Conservation (phyloP, 208 protist genomes). For the Jaenimonas drosophilae region DNA sequence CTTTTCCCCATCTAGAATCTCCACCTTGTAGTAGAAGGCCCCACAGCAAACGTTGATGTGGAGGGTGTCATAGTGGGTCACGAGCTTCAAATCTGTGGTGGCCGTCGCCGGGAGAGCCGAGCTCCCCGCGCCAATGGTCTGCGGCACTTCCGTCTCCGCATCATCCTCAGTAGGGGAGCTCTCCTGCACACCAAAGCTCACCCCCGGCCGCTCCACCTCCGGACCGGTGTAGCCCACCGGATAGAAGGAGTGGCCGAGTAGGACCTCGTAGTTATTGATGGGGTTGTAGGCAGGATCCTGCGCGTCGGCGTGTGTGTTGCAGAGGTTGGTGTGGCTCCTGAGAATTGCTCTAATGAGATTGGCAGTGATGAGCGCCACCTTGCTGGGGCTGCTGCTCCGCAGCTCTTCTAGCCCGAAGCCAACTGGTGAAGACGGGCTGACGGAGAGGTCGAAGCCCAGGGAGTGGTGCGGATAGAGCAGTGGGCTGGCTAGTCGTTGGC, state of each 20-base stretch:
- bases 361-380: background rate
- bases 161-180: background rate
- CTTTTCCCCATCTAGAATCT: conserved; percentile 27
- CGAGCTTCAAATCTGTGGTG: too few species aligned
- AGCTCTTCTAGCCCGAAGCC: too few species aligned
- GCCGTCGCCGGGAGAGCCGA: conserved; percentile 9
- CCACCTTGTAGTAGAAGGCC: conserved; percentile 52
- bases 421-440: too few species aligned
- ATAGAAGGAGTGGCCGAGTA: conserved; percentile 8
- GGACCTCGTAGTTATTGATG: background rate
- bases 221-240: conserved; percentile 10
- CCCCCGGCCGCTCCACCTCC: conserved; percentile 14
- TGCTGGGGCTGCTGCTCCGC: too few species aligned
- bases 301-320: background rate
- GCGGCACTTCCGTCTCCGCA: background rate
- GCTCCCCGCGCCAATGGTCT: conserved; percentile 1
- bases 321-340: conserved; percentile 1
- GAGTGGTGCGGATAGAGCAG: conserved; percentile 30
- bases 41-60: conserved; percentile 78
- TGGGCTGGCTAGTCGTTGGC: conserved; percentile 6
- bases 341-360: conserved; percentile 1
- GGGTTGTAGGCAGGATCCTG: background rate
- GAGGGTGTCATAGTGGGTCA: conserved; percentile 5
- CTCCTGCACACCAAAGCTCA: conserved; percentile 6
- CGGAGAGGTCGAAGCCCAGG: conserved; percentile 5